Evolutionary conservation across 2,329 filamentous ascomycete species (phyloP), one percentile per base, ranked within the genome.

Genomic region (Parafenestella ontariensis): DNA sequence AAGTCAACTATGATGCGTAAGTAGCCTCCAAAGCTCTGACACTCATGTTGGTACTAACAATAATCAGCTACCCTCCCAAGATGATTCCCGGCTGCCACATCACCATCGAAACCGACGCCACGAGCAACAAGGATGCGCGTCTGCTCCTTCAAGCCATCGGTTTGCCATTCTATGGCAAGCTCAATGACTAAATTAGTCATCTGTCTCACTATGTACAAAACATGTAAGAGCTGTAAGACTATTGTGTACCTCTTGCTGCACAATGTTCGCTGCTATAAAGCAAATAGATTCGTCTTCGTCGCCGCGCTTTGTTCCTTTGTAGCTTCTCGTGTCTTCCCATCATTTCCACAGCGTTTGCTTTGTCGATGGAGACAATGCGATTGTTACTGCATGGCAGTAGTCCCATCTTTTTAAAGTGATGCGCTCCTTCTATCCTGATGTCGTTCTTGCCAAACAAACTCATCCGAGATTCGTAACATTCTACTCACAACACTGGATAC

Each of bases 1-100:
- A 97, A 77, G 87, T 92, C 67, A 97, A 96, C 80, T 96, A 95
- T 72, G 91, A 96, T 78, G 82, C 84, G 92, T 96, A 79, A 84
- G 90, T 84, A 5, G 3, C 39, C 3, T 34, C n/a, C 8, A 10
- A 34, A 15, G 10, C 11, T 11, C n/a, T 13, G 7, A 1, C 2
- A 8, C 1, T 13, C 18, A 13, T n/a, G 7, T 18, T 13, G 9
- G 28, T 34, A 18, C 61, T 69, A 31, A 67, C 40, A 18, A 13
- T 6, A 18, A 18, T 18, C 48, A 87, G 84, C 74, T 88, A 87
- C 64, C 85, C 84, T 3, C 81, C 85, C 5, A 86, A 85, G 78
- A 89, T 95, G 89, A 89, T 96, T 64, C 91, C 93, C 15, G 92
- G 92, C 73, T 90, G 89, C 74, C 86, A 95, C 68, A 86, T 97